phyloP scores from a whole-genome alignment of 2,329 filamentous ascomycete species.

The Alternaria ventricosa region DNA sequence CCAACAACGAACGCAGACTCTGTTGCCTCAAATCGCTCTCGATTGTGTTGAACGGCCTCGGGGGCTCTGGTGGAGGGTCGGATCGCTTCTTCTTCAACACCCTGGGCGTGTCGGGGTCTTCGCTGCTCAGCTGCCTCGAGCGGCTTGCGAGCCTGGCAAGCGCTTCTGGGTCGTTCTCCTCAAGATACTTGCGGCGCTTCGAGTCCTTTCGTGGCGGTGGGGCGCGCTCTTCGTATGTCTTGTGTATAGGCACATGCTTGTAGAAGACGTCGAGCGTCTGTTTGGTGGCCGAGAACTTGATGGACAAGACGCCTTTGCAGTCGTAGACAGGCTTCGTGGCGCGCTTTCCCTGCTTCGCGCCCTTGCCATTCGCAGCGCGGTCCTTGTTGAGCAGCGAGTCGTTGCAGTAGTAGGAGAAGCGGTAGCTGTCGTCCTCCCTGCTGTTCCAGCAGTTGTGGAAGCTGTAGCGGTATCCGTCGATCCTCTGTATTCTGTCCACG shows the following conservation, averaged over 20 bases:
- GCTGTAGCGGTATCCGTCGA: constrained; percentile 57
- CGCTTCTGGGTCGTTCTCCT: constrained; percentile 45
- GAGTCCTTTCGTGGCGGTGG: constrained; percentile 50
- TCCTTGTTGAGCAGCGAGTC: constrained; percentile 60
- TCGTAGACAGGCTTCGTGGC: constrained; percentile 57
- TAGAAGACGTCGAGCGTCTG: constrained; percentile 55
- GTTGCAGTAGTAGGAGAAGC: constrained; percentile 59
- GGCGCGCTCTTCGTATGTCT: constrained; percentile 55
- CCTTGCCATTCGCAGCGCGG: constrained; percentile 54
- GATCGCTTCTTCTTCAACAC: constrained; percentile 36
- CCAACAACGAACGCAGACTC: constrained; percentile 46
- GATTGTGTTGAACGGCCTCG: constrained; percentile 38
- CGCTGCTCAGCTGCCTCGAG: constrained; percentile 28
- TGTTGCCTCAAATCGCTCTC: constrained; percentile 48
- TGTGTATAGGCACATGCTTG: constrained; percentile 55
- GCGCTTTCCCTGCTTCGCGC: constrained; percentile 45
- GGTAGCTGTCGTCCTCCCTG: constrained; percentile 54
- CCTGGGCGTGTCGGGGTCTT: constrained; percentile 24
- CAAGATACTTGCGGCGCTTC: constrained; percentile 45
- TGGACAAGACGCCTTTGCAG: constrained; percentile 55
- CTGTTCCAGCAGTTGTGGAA: constrained; percentile 59
- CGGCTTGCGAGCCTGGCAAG: constrained; percentile 33
- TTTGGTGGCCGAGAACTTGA: constrained; percentile 56
- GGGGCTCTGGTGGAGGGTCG: constrained; percentile 25
- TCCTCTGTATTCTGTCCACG: constrained; percentile 52